Evolutionary conservation across 73 alveolate species (phyloP).

Genomic region (Tetrahymena elliotti): DNA sequence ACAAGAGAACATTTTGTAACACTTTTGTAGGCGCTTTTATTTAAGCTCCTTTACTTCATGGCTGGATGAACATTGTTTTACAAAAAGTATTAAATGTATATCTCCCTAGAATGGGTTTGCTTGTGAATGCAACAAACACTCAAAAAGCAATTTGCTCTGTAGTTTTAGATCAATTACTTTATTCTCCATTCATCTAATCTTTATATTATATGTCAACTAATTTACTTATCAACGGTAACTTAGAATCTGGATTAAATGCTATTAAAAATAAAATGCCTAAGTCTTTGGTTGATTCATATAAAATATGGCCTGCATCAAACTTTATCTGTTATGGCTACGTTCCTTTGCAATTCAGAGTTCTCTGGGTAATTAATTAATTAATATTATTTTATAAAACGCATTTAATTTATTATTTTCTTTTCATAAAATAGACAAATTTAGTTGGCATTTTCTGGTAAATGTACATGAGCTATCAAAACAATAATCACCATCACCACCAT

Average conservation of each 20-base stretch:
- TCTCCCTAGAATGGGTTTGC: background rate
- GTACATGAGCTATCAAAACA: background rate
- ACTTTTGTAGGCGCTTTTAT: background rate
- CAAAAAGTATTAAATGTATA: background rate
- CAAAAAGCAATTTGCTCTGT: background rate
- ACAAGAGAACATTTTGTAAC: background rate
- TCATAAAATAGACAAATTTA: background rate
- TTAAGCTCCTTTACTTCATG: background rate
- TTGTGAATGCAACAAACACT: background rate
- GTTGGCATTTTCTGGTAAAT: background rate
- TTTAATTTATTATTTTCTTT: background rate
- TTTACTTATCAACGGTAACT: background rate
- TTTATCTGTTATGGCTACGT: background rate
- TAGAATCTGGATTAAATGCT: background rate
- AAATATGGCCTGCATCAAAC: background rate
- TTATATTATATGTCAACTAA: background rate
- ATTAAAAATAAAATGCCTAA: background rate
- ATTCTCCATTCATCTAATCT: background rate
- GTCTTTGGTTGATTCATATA: background rate
- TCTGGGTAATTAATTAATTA: background rate
- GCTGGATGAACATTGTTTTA: background rate
- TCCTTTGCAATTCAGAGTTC: background rate
- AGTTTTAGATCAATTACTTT: background rate
- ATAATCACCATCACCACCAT: background rate
- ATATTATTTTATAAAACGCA: background rate